Conservation (phyloP, 2,329 filamentous ascomycete genomes). For the Rosellinia necatrix region DNA sequence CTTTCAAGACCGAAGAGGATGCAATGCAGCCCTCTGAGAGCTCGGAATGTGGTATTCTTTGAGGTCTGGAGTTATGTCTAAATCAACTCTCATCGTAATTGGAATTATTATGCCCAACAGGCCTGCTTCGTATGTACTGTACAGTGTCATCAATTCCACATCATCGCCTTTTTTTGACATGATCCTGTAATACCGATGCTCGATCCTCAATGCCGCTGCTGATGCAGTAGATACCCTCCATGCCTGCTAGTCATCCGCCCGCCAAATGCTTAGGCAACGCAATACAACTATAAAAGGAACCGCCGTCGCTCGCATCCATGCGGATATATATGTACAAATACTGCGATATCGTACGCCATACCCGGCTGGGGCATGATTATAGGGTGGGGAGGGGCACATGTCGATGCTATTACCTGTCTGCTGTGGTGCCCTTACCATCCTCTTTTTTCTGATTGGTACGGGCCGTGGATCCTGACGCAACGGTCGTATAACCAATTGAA, state of each 20-base stretch:
- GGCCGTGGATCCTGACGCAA: background rate
- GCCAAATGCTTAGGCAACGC: background rate
- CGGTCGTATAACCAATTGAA: slow-evolving; percentile 26
- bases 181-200: too few species aligned
- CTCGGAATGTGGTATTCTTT: too few species aligned
- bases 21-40: too few species aligned
- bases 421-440: background rate
- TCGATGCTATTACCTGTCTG: slow-evolving; percentile 9
- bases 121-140: background rate
- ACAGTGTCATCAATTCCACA: slow-evolving; percentile 1
- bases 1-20: too few species aligned
- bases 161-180: background rate
- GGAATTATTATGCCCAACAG: slow-evolving; percentile 6
- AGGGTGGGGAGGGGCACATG: background rate
- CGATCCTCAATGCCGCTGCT: background rate
- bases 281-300: background rate
- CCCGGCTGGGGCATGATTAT: background rate
- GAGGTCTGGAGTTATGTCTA: too few species aligned
- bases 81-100: background rate
- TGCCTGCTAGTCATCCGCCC: background rate
- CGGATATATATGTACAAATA: slow-evolving; percentile 15
- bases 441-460: background rate
- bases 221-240: background rate
- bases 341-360: slow-evolving; percentile 1
- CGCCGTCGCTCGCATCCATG: background rate